These are phyloP conservation scores for Trebouxia gelatinosa DNA, from an alignment of 163 green algal genomes.

Conservation along the genomic window DNA sequence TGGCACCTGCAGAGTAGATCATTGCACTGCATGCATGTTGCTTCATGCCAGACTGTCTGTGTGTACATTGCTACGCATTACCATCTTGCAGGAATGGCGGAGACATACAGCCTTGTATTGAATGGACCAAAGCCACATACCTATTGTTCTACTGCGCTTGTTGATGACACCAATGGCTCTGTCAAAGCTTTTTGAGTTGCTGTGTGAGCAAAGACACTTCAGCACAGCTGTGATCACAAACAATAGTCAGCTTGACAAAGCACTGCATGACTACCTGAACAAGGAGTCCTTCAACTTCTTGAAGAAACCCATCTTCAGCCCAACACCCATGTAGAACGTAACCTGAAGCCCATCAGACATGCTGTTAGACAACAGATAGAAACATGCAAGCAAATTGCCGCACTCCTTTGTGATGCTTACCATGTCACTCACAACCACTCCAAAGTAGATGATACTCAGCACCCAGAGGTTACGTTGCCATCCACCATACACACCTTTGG, in stretches of 20 bases:
- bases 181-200: slow-evolving; percentile 26
- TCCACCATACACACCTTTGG: slow-evolving; percentile 31
- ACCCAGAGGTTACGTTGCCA: slow-evolving; percentile 1
- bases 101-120: background rate
- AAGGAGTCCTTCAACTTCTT: slow-evolving; percentile 24
- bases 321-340: slow-evolving; percentile 30
- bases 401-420: no score
- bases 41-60: no score
- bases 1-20: slow-evolving; percentile 36
- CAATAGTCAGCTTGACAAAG: background rate
- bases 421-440: slow-evolving; percentile 44
- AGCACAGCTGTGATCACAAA: no score
- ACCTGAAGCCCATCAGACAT: no score
- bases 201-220: no score
- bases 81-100: no score
- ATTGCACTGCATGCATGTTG: no score
- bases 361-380: no score
- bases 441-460: slow-evolving; percentile 41
- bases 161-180: slow-evolving; percentile 27
- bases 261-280: slow-evolving; percentile 19
- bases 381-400: no score
- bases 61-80: no score
- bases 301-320: slow-evolving; percentile 24
- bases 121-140: background rate
- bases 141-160: slow-evolving; percentile 32